Conservation (phyloP, 768 basidiomycete genomes). For the Russula sp. region DNA sequence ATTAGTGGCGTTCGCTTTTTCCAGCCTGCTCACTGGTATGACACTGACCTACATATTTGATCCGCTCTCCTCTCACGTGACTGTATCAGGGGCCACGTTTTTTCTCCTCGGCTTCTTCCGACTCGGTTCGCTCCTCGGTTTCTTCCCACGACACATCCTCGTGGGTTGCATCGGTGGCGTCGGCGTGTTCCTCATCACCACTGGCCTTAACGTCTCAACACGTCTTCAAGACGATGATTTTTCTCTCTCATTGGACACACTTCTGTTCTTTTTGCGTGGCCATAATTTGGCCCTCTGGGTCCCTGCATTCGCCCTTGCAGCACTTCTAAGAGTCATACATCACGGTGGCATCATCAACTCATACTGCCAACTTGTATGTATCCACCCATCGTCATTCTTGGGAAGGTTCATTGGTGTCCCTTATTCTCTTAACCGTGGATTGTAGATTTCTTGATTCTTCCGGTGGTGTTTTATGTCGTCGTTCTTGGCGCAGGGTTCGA, state of each 20-base stretch:
- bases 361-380: conserved; percentile 83
- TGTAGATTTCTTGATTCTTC: conserved; percentile 77
- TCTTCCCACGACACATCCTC: conserved; percentile 94
- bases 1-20: conserved; percentile 81
- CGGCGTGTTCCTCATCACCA: conserved; percentile 86
- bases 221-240: conserved; percentile 79
- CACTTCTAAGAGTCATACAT: conserved; percentile 78
- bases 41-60: conserved; percentile 7
- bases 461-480: conserved; percentile 78
- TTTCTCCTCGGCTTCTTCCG: conserved; percentile 81
- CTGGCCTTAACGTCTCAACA: conserved; percentile 84
- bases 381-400: conserved; percentile 29
- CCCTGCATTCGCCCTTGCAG: conserved; percentile 71
- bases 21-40: conserved; percentile 81
- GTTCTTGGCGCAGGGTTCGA: conserved; percentile 61
- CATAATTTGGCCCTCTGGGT: conserved; percentile 75
- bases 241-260: conserved; percentile 57
- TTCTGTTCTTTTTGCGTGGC: conserved; percentile 63
- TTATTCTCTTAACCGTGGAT: not conserved
- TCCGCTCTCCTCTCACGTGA: conserved; percentile 7
- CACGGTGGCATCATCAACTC: conserved; percentile 78
- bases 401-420: not conserved
- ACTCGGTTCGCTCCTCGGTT: conserved; percentile 84
- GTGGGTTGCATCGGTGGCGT: conserved; percentile 99
- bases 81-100: conserved; percentile 62